Evolutionary conservation across 2,329 filamentous ascomycete genomes (phyloP), one percentile per base, ranked within the genome.

Genomic region (Chrysoporthe puriensis): DNA sequence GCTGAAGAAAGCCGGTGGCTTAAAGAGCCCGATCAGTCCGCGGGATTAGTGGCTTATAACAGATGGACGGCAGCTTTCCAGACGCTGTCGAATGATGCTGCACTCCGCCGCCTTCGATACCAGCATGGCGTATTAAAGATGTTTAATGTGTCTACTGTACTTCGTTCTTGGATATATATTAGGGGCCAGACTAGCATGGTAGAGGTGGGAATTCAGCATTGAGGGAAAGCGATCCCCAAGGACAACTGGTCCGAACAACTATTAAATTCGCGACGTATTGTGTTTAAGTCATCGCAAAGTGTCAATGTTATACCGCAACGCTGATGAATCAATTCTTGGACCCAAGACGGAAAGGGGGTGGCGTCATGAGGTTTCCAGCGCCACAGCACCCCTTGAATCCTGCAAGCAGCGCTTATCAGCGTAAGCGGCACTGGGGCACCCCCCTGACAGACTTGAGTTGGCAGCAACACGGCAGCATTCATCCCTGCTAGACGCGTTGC

Each of bases 1-100:
- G 40, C 71, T 86, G 50, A 82, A 77, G 72, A 80, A 80, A 66
- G 76, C 77, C 11, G 77, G 79, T 42, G 82, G 79, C 2, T 78
- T 78, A 71, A 83, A 81, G 73, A 81, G 76, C 69, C 79, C 81
- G 4, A 71, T 82, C 62, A 84, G 79, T 61, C 81, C 83, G 58
- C 71, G 74, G 63, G 76, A 72, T 71, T 60, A 64, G 44, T 60
- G 26, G 43, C 50, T 52, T 21, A n/a, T 46, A 56, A 40, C 54
- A 54, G 67, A 56, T 43, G 21, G 43, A 43, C 58, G 32, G 56
- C 52, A 11, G 46, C 26, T n/a, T 42, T 4, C 42, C 21, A 50
- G 32, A 34, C 42, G 42, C 61, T 26, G n/a, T 34, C 61, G 60
- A 57, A 63, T 69, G 63, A 64, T 64, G 61, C 52, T 57, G 50